Conservation (phyloP, 2,329 filamentous ascomycete species). For the Dactylonectria estremocensis region DNA sequence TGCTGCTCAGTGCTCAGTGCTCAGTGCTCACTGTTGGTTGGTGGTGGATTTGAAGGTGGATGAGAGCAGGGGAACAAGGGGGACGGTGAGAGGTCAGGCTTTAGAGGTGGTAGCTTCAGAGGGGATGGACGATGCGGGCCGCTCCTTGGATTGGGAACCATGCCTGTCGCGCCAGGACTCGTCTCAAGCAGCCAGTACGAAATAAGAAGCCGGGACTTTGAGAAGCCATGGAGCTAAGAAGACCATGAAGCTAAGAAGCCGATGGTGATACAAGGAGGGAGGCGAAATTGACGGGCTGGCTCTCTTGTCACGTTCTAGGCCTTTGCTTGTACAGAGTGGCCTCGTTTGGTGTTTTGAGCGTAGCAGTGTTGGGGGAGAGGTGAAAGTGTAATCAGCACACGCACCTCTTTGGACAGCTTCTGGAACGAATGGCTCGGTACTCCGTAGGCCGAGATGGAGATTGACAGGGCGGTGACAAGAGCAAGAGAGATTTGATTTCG, state of each 20-base stretch:
- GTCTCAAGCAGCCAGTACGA: neutral
- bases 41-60: neutral
- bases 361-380: neutral
- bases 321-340: neutral
- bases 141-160: slow-evolving; percentile 25
- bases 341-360: neutral
- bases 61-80: slow-evolving; percentile 19
- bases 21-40: neutral
- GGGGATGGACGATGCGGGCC: slow-evolving; percentile 24
- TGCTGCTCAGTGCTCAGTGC: too few species aligned
- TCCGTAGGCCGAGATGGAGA: too few species aligned
- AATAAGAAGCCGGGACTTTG: neutral
- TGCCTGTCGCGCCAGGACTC: slow-evolving; percentile 5
- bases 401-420: slow-evolving; percentile 7
- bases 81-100: slow-evolving; percentile 4
- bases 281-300: neutral
- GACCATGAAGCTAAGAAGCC: neutral
- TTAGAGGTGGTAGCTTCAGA: slow-evolving; percentile 17
- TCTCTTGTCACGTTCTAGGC: neutral
- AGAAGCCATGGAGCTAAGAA: neutral
- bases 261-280: slow-evolving; percentile 5
- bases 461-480: too few species aligned
- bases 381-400: slow-evolving; percentile 6
- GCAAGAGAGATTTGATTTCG: too few species aligned
- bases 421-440: neutral